Conservation (phyloP, 768 basidiomycete species). For the Psilocybe sp. region DNA sequence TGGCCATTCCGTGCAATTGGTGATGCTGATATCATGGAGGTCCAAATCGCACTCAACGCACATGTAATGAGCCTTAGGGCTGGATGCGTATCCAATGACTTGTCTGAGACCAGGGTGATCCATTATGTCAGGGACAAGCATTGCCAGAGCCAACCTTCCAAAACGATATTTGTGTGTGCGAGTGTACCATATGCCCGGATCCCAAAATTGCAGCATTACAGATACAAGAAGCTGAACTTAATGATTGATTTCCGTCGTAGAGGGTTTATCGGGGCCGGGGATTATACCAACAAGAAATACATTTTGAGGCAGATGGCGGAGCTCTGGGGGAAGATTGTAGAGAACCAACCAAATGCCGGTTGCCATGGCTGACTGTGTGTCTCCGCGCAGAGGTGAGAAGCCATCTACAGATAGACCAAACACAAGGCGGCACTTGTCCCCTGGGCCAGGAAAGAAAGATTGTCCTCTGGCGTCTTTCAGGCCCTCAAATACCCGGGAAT, state of each 20-base stretch:
- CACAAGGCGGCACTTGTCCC: slow-evolving; percentile 16
- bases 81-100: slow-evolving; percentile 19
- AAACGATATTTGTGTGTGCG: slow-evolving; percentile 14
- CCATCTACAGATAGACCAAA: slow-evolving; percentile 23
- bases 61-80: slow-evolving; percentile 12
- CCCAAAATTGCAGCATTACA: slow-evolving; percentile 31
- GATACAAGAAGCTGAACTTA: slow-evolving; percentile 30
- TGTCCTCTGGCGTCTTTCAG: slow-evolving; percentile 16
- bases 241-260: slow-evolving; percentile 29
- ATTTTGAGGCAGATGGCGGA: slow-evolving; percentile 34
- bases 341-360: slow-evolving; percentile 25
- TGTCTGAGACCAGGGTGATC: slow-evolving; percentile 30
- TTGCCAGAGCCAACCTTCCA: slow-evolving; percentile 25
- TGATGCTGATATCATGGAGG: slow-evolving; percentile 19
- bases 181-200: slow-evolving; percentile 23
- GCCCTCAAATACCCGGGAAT: slow-evolving; percentile 11
- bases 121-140: slow-evolving; percentile 30
- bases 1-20: slow-evolving; percentile 13
- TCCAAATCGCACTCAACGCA: slow-evolving; percentile 20
- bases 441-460: slow-evolving; percentile 17
- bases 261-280: slow-evolving; percentile 36
- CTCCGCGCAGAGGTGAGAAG: slow-evolving; percentile 25
- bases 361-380: slow-evolving; percentile 18
- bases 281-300: slow-evolving; percentile 41
- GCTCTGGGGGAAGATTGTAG: slow-evolving; percentile 33